Conservation (phyloP, 1,284 basidiomycete species). For the Malassezia equina region DNA sequence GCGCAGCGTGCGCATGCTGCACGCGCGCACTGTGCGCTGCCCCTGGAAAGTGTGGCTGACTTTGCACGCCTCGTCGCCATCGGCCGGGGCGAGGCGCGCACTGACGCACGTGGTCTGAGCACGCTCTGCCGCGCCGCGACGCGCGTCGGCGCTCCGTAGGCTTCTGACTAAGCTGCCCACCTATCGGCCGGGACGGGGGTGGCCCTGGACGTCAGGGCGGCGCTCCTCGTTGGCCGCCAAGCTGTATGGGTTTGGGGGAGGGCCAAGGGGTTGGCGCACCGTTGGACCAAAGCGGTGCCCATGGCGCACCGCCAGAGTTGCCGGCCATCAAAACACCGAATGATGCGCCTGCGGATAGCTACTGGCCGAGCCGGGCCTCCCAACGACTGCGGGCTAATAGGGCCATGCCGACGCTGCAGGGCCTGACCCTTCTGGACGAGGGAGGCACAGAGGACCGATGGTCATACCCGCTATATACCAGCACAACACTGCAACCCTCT, state of each 20-base stretch:
- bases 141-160: background rate
- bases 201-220: background rate
- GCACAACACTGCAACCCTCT: conserved; percentile 3
- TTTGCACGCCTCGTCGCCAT: conserved; percentile 40
- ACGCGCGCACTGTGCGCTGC: conserved; percentile 30
- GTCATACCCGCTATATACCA: background rate
- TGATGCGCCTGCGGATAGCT: background rate
- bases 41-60: conserved; percentile 35
- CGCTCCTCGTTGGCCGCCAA: background rate
- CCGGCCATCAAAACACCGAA: background rate
- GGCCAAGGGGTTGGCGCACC: background rate
- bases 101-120: background rate
- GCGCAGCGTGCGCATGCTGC: conserved; percentile 30
- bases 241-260: background rate
- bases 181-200: background rate
- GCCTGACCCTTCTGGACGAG: background rate
- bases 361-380: background rate
- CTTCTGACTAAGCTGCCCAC: background rate
- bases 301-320: background rate
- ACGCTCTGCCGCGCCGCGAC: background rate
- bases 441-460: background rate
- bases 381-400: background rate
- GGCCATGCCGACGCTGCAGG: background rate
- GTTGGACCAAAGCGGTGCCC: background rate
- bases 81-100: conserved; percentile 3